Conservation (phyloP, 257 asterid species). For the Ligustrum vulgare region DNA sequence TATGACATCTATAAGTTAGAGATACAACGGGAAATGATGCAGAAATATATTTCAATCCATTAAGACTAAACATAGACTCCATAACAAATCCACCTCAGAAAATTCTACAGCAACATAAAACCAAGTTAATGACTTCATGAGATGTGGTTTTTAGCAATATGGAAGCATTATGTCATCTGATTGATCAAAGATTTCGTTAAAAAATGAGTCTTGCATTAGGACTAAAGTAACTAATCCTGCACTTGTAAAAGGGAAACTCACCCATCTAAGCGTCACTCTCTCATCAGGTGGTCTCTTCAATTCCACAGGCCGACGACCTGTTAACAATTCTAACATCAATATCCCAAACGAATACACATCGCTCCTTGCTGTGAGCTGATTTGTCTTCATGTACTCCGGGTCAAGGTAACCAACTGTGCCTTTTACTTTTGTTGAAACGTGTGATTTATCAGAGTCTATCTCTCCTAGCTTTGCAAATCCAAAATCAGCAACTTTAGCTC, state of each 20-base stretch:
- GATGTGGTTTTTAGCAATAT: neutral
- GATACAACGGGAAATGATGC: neutral
- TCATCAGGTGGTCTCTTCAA: slow-evolving; percentile 64
- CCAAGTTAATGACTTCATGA: neutral
- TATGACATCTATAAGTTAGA: neutral
- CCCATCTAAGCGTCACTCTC: slow-evolving; percentile 89
- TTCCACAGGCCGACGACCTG: slow-evolving; percentile 98
- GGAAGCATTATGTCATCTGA: neutral
- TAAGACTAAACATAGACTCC: neutral
- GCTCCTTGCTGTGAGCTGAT: slow-evolving; percentile 82
- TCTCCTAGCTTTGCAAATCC: slow-evolving; percentile 93
- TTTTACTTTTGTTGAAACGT: slow-evolving; percentile 83
- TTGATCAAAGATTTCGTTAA: neutral
- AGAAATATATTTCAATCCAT: neutral
- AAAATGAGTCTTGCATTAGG: neutral
- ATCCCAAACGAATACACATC: slow-evolving; percentile 96
- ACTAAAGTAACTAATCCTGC: slow-evolving; percentile 2
- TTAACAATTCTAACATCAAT: slow-evolving; percentile 71
- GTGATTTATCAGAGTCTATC: slow-evolving; percentile 67
- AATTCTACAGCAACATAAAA: neutral
- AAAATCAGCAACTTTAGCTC: slow-evolving; percentile 95
- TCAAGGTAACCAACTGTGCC: slow-evolving; percentile 98
- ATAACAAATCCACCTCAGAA: neutral
- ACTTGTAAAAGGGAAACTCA: slow-evolving; percentile 32
- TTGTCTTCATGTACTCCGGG: slow-evolving; percentile 94